Base-by-base conservation (phyloP, 2,329 filamentous ascomycete genomes). In the Talaromyces funiculosus region DNA sequence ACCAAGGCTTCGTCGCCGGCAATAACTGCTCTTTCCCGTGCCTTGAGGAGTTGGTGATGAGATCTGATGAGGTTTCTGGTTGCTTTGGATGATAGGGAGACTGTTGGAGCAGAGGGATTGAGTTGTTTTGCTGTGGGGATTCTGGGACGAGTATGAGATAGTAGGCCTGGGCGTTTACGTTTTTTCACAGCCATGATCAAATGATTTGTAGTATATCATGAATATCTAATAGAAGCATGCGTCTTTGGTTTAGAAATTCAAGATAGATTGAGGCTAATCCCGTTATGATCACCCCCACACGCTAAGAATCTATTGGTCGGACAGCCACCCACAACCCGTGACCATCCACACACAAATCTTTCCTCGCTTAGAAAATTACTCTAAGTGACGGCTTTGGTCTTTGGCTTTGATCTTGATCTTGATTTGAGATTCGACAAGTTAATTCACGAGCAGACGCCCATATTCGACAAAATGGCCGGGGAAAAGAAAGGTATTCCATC, bases 11-110 rank as follows among this genome's bases (percentile, higher is more conserved):
- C 69, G 62, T 81, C 75, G 9, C 78, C 67, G 1, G 80, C 80
- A 56, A 78, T 72, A 26, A 80, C 56, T 7, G 85, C 85, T 64
- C 77, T 75, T 9, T 80, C 78, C 29, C 81, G 79, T 20, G 80
- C 73, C 70, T 87, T 87, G 47, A 84, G 78, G 47, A 87, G 77
- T 59, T 77, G 78, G 66, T 88, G 85, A 71, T 86, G 84, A 33
- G 78, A 78, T 47, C 81, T 80, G 63, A 87, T 86, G 33, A 86
- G 76, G 47, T 78, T 81, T 51, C 84, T 78, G 1, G 84, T 86
- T 22, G 80, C 79, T 68, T 81, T 83, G 14, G 84, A 80, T 16
- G 83, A 85, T 62, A 86, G 71, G 3, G 74, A 66, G 53, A 71
- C 24, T 51, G 53, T 43, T 43, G 60, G 26, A 37, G 45, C 22